Conservation (phyloP, 1,139 yeast species). For the Geotrichum klebahnii region DNA sequence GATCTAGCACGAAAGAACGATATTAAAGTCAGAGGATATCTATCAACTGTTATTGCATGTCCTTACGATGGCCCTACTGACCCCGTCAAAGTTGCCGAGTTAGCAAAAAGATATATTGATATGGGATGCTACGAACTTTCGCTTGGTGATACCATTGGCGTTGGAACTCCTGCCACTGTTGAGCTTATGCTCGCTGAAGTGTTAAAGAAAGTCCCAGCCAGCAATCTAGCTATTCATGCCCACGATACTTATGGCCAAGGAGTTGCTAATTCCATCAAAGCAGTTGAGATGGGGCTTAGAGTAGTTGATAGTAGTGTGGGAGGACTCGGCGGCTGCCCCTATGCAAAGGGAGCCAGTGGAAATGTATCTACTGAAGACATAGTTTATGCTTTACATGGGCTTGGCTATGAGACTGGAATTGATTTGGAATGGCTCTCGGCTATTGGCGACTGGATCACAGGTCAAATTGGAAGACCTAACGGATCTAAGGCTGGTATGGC, state of each 20-base stretch:
- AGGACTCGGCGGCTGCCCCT: slow-evolving; percentile 42
- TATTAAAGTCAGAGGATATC: slow-evolving; percentile 36
- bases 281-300: slow-evolving; percentile 38
- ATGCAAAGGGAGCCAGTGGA: slow-evolving; percentile 41
- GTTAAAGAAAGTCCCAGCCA: slow-evolving; percentile 30
- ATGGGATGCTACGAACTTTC: slow-evolving; percentile 41
- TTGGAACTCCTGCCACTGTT: slow-evolving; percentile 37
- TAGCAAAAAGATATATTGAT: slow-evolving; percentile 33
- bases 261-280: slow-evolving; percentile 37
- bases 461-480: slow-evolving; percentile 30
- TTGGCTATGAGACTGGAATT: slow-evolving; percentile 38
- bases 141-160: slow-evolving; percentile 41
- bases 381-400: slow-evolving; percentile 38
- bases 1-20: slow-evolving; percentile 30
- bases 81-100: slow-evolving; percentile 35
- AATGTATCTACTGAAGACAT: slow-evolving; percentile 41
- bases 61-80: slow-evolving; percentile 40
- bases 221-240: slow-evolving; percentile 38
- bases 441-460: slow-evolving; percentile 38
- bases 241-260: slow-evolving; percentile 42
- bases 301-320: slow-evolving; percentile 38
- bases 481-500: slow-evolving; percentile 39
- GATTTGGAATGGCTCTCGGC: slow-evolving; percentile 32
- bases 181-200: slow-evolving; percentile 33
- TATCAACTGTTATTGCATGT: slow-evolving; percentile 39